These are phyloP conservation scores for Epichloe gansuensis DNA, from an alignment of 2,329 filamentous ascomycete genomes.

Conservation along the genomic window DNA sequence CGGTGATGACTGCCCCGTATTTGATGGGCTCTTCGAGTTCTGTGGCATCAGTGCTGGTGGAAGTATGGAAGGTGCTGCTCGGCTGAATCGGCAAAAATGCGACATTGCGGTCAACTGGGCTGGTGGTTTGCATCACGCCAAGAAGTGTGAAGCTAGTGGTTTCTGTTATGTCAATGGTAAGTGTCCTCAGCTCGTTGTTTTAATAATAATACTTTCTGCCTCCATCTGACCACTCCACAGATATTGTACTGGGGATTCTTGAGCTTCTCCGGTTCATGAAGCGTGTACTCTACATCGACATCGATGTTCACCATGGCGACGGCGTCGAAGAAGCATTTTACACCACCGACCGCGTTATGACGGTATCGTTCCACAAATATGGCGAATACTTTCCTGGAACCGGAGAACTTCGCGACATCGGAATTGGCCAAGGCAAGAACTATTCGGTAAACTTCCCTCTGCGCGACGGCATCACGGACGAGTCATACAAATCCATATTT, in stretches of 20 bases:
- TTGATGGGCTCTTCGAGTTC: slow-evolving; percentile 95
- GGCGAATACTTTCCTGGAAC: slow-evolving; percentile 94
- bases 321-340: slow-evolving; percentile 91
- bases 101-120: slow-evolving; percentile 99
- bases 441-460: slow-evolving; percentile 88
- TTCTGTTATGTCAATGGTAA: slow-evolving; percentile 98
- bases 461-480: slow-evolving; percentile 82
- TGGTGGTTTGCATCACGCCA: slow-evolving; percentile 90
- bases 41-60: slow-evolving; percentile 90
- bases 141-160: slow-evolving; percentile 89
- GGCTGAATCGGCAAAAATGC: slow-evolving; percentile 80
- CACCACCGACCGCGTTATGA: slow-evolving; percentile 86
- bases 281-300: slow-evolving; percentile 95
- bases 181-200: slow-evolving; percentile 12
- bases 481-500: slow-evolving; percentile 82
- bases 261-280: slow-evolving; percentile 84
- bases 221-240: slow-evolving; percentile 29
- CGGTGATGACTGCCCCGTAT: slow-evolving; percentile 92
- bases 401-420: slow-evolving; percentile 74
- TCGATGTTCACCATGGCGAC: slow-evolving; percentile 88
- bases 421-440: slow-evolving; percentile 77
- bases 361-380: slow-evolving; percentile 91
- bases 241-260: slow-evolving; percentile 92
- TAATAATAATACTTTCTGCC: slow-evolving; percentile 2
- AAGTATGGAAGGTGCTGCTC: slow-evolving; percentile 84